Conservation (phyloP, 371 early-diverging fungal genomes). For the Globomyces sp. region DNA sequence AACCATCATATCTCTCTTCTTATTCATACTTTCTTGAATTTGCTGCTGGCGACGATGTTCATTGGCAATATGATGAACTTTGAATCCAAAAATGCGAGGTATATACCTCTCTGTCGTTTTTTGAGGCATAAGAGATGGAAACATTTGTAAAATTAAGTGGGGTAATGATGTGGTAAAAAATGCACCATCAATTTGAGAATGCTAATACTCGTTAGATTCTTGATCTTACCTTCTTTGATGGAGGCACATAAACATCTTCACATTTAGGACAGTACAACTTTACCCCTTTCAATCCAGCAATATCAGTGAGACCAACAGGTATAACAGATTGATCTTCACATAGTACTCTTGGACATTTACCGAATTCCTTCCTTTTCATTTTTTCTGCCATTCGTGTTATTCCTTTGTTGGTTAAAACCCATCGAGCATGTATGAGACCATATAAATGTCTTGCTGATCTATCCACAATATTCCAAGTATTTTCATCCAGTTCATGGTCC, state of each 20-base stretch:
- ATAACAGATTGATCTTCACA: slow-evolving; percentile 75
- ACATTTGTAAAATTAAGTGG: slow-evolving; percentile 59
- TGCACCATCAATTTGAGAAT: slow-evolving; percentile 73
- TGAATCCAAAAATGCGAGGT: slow-evolving; percentile 97
- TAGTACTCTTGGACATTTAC: slow-evolving; percentile 77
- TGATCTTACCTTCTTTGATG: slow-evolving; percentile 49
- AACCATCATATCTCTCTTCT: slow-evolving; percentile 18
- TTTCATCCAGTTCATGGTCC: slow-evolving; percentile 47
- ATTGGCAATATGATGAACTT: slow-evolving; percentile 77
- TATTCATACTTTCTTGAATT: slow-evolving; percentile 65
- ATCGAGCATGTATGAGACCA: slow-evolving; percentile 67
- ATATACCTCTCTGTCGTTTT: slow-evolving; percentile 71
- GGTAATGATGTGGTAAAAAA: slow-evolving; percentile 68
- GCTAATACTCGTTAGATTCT: slow-evolving; percentile 33
- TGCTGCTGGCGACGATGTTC: slow-evolving; percentile 89
- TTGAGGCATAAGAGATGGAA: slow-evolving; percentile 51
- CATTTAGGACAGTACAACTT: slow-evolving; percentile 80
- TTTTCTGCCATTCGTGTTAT: slow-evolving; percentile 59
- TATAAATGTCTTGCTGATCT: slow-evolving; percentile 76
- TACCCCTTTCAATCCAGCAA: slow-evolving; percentile 42
- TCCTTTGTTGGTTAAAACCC: slow-evolving; percentile 57
- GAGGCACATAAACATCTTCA: slow-evolving; percentile 84
- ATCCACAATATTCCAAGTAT: slow-evolving; percentile 50
- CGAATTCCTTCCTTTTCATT: slow-evolving; percentile 70
- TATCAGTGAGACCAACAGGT: slow-evolving; percentile 81